Base-by-base conservation (phyloP, 2,329 filamentous ascomycete genomes). In the Colletotrichum lupini region DNA sequence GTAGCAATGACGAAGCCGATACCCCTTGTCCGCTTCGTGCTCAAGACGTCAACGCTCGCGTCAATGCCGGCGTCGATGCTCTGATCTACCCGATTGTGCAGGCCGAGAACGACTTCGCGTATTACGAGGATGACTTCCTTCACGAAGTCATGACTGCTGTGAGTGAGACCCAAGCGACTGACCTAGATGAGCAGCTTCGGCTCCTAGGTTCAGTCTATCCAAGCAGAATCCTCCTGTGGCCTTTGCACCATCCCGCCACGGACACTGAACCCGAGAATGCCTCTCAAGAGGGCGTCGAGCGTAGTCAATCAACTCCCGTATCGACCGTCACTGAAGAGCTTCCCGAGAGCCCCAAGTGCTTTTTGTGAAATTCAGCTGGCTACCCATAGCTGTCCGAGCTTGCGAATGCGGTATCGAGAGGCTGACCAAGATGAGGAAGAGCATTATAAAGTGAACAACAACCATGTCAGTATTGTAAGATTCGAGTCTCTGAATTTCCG, bases 141-240 rank as follows among this genome's bases (percentile, higher is more conserved):
- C 42, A 4, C 9, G 42, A 26, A n/a, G 35, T 28, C 2, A 53
- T 57, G n/a, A 22, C 8, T 2, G 42, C 11, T 26, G 8, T n/a
- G 12, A 11, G n/a, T 56, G 68, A 67, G 28, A 56, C 37, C 26
- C 32, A 22, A 3, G 49, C 28, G 1, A 8, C 32, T 19, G 57
- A 61, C 35, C 26, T 72, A 9, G 63, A 72, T 5, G 68, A 72
- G 24, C 68, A 67, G 11, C 56, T 72, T 16, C 46, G 57, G 5
- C 26, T 26, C 5, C 22, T 49, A 26, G 46, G 28, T 19, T 12
- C 24, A 12, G n/a, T 19, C 1, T 37, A 35, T 12, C 56, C 68
- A 0, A 67, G 68, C 32, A 37, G 35, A 7, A 67, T 72, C 2
- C 49, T 72, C 2, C 49, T 72, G 5, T 72, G 68, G 68, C 49